Conservation (phyloP, 495 filamentous ascomycete species). For the Talaromyces ruber region DNA sequence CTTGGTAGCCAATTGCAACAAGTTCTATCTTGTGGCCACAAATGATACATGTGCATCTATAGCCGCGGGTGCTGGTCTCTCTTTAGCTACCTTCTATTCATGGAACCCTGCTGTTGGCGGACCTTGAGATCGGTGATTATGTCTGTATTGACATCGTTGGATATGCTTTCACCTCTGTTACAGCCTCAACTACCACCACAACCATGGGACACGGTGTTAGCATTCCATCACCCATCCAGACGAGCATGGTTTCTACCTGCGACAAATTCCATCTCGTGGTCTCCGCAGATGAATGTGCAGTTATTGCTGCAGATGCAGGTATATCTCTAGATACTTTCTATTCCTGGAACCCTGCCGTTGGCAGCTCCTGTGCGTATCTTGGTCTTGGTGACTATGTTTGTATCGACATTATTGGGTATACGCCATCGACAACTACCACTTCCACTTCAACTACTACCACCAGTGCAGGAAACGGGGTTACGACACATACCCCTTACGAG, state of each 20-base stretch:
- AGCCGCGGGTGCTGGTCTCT: constrained; percentile 8
- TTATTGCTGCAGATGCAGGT: neutral
- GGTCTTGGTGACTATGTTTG: constrained; percentile 15
- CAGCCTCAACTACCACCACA: no score
- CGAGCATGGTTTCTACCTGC: constrained; percentile 1
- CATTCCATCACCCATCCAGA: neutral
- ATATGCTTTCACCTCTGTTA: no score
- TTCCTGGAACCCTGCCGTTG: constrained; percentile 11
- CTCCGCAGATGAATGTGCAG: neutral
- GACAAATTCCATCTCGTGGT: constrained; percentile 1
- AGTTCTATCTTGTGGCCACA: constrained; percentile 1
- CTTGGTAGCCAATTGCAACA: neutral
- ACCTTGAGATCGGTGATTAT: constrained; percentile 13
- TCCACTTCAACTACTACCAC: neutral
- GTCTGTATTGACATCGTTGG: constrained; percentile 10
- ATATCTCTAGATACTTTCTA: constrained; percentile 13
- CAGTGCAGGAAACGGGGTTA: constrained; percentile 2
- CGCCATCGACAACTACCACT: neutral
- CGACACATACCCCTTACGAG: constrained; percentile 15
- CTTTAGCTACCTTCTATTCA: constrained; percentile 10
- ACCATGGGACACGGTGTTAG: no score
- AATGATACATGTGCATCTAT: neutral
- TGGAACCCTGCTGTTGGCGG: constrained; percentile 9
- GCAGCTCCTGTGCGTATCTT: constrained; percentile 11
- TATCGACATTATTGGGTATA: neutral